phyloP scores from a whole-genome alignment of 345 rosid genomes.

The Citropsis articulata region DNA sequence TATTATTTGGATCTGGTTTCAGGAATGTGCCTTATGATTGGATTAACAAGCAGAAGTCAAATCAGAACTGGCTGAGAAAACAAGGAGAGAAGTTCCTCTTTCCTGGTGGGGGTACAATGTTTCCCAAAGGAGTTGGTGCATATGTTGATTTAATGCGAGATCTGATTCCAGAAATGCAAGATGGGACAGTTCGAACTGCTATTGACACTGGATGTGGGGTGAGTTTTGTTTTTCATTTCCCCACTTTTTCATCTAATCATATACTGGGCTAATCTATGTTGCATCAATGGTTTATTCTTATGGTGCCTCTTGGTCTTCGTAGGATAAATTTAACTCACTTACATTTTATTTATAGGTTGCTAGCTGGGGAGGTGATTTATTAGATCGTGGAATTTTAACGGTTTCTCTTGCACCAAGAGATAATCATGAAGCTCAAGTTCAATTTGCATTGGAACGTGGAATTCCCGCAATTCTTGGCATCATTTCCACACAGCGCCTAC shows the following conservation, averaged over 20 bases:
- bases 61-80: conserved; percentile 93
- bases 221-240: conserved; percentile 19
- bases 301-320: neutral
- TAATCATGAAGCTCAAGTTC: conserved; percentile 99
- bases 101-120: conserved; percentile 99
- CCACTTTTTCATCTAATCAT: neutral
- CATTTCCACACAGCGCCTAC: conserved; percentile 93
- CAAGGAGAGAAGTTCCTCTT: conserved; percentile 87
- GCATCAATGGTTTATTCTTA: neutral
- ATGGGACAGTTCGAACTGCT: conserved; percentile 87
- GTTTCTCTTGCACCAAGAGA: conserved; percentile 98
- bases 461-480: conserved; percentile 97
- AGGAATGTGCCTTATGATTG: conserved; percentile 98
- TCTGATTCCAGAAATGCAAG: conserved; percentile 92
- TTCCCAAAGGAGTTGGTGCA: conserved; percentile 89
- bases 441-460: conserved; percentile 97
- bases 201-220: conserved; percentile 99
- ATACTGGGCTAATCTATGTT: neutral
- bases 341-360: conserved; percentile 59
- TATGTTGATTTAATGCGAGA: conserved; percentile 94
- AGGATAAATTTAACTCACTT: neutral
- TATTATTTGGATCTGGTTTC: conserved; percentile 28
- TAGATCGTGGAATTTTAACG: conserved; percentile 85
- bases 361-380: conserved; percentile 98
- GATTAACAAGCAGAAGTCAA: conserved; percentile 96